These are phyloP conservation scores for Ambrosiella cleistominuta DNA, from an alignment of 2,329 filamentous ascomycete species.

Conservation along the genomic window DNA sequence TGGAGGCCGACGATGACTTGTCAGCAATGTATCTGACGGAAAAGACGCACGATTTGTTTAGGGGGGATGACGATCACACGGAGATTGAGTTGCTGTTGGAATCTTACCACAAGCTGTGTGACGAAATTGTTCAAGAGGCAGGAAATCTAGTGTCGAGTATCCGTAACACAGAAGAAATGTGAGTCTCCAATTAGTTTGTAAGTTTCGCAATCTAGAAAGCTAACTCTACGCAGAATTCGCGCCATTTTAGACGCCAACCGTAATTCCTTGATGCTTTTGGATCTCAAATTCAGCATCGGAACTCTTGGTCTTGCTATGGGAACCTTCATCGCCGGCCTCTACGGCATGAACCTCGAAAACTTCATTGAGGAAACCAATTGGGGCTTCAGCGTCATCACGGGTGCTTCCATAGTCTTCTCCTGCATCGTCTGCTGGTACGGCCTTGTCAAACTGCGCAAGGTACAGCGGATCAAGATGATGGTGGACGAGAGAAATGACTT, in stretches of 20 bases:
- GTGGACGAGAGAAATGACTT: constrained; percentile 25
- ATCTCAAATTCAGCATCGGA: constrained; percentile 89
- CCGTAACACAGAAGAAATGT: constrained; percentile 97
- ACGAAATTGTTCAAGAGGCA: constrained; percentile 92
- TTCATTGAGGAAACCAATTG: constrained; percentile 89
- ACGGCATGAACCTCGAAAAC: constrained; percentile 98
- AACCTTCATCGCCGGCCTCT: constrained; percentile 93
- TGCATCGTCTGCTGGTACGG: constrained; percentile 69
- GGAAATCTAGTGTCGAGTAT: constrained; percentile 88
- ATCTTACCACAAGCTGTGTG: constrained; percentile 92
- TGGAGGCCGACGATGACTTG: constrained; percentile 92
- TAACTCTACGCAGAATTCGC: constrained; percentile 47
- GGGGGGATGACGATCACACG: constrained; percentile 74
- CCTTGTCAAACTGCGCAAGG: constrained; percentile 62
- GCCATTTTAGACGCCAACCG: constrained; percentile 96
- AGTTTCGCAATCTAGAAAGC: constrained; percentile 13
- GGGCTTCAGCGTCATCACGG: constrained; percentile 65
- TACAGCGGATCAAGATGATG: constrained; percentile 78
- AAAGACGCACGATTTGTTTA: constrained; percentile 53
- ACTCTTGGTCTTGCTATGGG: constrained; percentile 89
- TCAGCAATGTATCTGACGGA: constrained; percentile 91
- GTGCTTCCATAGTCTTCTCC: constrained; percentile 52
- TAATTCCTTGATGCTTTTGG: constrained; percentile 92
- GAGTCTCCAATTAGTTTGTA: constrained; percentile 22
- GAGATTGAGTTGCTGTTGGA: constrained; percentile 95